Base-by-base conservation (phyloP, 306 rosid species). In the Clitoria ternatea region DNA sequence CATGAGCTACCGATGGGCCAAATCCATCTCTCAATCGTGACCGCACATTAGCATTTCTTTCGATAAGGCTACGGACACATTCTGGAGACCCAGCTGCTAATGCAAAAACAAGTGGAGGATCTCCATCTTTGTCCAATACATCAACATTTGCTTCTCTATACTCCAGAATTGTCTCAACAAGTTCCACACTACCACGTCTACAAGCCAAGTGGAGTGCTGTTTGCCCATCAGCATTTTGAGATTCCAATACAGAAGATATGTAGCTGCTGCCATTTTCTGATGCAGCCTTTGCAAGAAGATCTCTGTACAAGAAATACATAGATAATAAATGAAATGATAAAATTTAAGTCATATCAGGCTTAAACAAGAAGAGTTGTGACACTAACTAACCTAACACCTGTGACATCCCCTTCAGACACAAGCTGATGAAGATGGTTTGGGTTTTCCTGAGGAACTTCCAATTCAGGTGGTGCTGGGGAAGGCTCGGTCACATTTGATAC, bases 171-270 rank as follows among this genome's bases (percentile, higher is more conserved):
- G 90, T 88, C 69, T 91, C 95, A 7, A 94, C 97, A 80, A 94
- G 89, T 57, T 89, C 97, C 40, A 87, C 87, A 74, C 87, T 85
- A 67, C 99, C 99, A 29, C 97, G 95, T 66, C 91, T 85, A 79
- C 99, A 94, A 77, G 99, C 99, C 81, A 94, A 74, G 79, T 94
- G 99, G 56, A 94, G 97, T 70, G 96, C 99, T 11, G 97, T 94
- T 83, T 91, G 99, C 69, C 99, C 99, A 63, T 89, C 96, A 50
- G 85, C 85, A 84, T 91, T 87, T 83, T 87, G 96, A 66, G 99
- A 85, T 70, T 83, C 96, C 84, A 94, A 80, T n/a, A 94, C 26
- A 57, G 86, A 84, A 70, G 85, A 80, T 69, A 91, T 70, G 72
- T 81, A 79, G 61, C 71, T 67, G 77, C 77, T 80, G 57, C 80